These are phyloP conservation scores for Fomitopsis betulina DNA, from an alignment of 1,284 basidiomycete species.

Conservation along the genomic window DNA sequence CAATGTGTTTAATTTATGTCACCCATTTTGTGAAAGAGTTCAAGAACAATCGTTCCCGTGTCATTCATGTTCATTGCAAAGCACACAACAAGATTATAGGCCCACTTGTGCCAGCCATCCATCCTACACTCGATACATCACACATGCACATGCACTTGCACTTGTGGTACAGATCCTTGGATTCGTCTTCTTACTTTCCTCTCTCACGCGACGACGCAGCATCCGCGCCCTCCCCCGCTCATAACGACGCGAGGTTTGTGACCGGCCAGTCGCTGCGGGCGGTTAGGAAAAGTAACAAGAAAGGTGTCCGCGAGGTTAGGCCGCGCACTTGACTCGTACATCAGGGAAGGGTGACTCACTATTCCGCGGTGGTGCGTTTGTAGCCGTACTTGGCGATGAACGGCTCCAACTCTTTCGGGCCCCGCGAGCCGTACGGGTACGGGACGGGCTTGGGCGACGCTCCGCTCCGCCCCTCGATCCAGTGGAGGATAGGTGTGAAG, in stretches of 20 bases:
- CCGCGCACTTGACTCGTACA: neutral
- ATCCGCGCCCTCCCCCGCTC: neutral
- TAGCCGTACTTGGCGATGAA: slow-evolving; percentile 80
- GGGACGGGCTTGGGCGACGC: slow-evolving; percentile 63
- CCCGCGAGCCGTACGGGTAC: slow-evolving; percentile 91
- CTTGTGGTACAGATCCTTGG: neutral
- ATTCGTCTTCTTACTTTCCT: neutral
- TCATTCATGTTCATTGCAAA: neutral
- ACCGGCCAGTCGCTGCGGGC: slow-evolving; percentile 20
- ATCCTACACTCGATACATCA: neutral
- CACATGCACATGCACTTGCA: neutral
- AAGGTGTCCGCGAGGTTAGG: slow-evolving; percentile 3
- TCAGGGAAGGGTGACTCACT: slow-evolving; percentile 51
- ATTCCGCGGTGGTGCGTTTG: slow-evolving; percentile 62
- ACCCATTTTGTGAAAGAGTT: too few relatives aligned
- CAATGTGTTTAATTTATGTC: too few relatives aligned
- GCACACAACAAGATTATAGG: neutral
- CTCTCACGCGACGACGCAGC: neutral
- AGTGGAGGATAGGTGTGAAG: slow-evolving; percentile 92
- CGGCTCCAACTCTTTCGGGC: slow-evolving; percentile 77
- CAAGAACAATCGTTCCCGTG: too few relatives aligned
- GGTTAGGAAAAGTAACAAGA: slow-evolving; percentile 9
- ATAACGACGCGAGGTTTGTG: slow-evolving; percentile 20
- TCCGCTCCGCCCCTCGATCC: slow-evolving; percentile 79
- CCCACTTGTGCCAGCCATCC: neutral